phyloP scores from a whole-genome alignment of 352 stramenopile genomes.

The Phytophthora macrochlamydospora region DNA sequence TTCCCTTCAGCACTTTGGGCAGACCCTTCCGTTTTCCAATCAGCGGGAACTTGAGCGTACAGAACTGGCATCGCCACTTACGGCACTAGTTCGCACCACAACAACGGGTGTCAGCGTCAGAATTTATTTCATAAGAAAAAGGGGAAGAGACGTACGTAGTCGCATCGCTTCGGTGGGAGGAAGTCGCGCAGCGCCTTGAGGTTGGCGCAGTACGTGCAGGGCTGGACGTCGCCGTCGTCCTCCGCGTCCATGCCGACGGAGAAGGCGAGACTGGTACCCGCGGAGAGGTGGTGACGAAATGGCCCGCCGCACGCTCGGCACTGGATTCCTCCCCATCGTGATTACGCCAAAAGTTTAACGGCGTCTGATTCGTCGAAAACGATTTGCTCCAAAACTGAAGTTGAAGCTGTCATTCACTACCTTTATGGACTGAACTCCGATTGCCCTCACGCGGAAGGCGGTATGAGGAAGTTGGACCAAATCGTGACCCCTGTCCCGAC shows the following conservation, averaged over 20 bases:
- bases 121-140: not conserved
- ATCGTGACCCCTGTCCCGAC: conserved; percentile 76
- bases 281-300: conserved; percentile 52
- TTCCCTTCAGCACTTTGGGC: conserved; percentile 55
- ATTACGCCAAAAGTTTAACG: conserved; percentile 6
- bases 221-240: conserved; percentile 9
- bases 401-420: not conserved
- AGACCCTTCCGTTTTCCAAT: conserved; percentile 43
- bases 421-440: not conserved
- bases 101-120: not conserved
- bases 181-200: conserved; percentile 53
- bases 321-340: not conserved
- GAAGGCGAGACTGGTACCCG: conserved; percentile 49
- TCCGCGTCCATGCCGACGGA: conserved; percentile 5
- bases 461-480: conserved; percentile 63
- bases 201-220: conserved; percentile 55
- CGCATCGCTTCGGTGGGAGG: conserved; percentile 57
- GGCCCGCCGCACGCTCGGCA: not conserved
- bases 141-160: conserved; percentile 44
- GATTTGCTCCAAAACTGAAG: too few species aligned
- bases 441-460: not conserved
- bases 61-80: conserved; percentile 65
- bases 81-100: conserved; percentile 32
- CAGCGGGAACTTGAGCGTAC: conserved; percentile 62
- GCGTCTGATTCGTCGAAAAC: too few species aligned